Evolutionary conservation across 768 basidiomycete species (phyloP), one percentile per base, ranked within the genome.

Genomic region (Tulasnella sp.): DNA sequence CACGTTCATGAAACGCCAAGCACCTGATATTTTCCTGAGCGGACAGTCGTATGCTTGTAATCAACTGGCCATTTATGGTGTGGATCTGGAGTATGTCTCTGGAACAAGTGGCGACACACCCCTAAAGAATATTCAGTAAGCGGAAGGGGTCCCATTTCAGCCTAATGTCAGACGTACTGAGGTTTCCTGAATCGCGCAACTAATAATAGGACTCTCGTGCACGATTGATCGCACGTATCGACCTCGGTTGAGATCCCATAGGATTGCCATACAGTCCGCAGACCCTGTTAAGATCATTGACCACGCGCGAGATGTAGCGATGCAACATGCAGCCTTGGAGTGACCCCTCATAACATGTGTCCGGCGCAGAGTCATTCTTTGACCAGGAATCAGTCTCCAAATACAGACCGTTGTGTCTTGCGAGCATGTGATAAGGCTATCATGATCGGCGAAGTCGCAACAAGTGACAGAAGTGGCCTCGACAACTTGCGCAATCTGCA

Each of bases 221-320:
- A 92, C 92, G 40, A 95, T 92, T 0, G 94, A 93, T 77, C 92
- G 87, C 18, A 93, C 90, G 81, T 98, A 97, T 10, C 90, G 86
- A 10, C 93, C 93, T 38, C 91, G 87, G 83, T 98, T 97, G 76
- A 96, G 88, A 84, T 97, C 96, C 96, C 96, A 98, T 3, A 97
- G 79, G 4, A 92, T 92, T 0, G 93, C 94, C 80, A 92, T 94
- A 1, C 96, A 94, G 82, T 97, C 96, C 83, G 90, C 89, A 21
- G 94, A 93, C 14, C 95, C 95, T 81, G 94, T 96, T 68, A 96
- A 89, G 34, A 91, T 89, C 34, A 95, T 82, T 0, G 94, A 94
- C 96, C 96, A 97, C 1, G 92, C 85, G 62, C 92, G 87, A 19
- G 93, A 96, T 1, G 94, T 91, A 10, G 91, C 86, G 21, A 97